These are phyloP conservation scores for Friedmanniomyces endolithicus DNA, from an alignment of 495 filamentous ascomycete genomes.

Conservation along the genomic window DNA sequence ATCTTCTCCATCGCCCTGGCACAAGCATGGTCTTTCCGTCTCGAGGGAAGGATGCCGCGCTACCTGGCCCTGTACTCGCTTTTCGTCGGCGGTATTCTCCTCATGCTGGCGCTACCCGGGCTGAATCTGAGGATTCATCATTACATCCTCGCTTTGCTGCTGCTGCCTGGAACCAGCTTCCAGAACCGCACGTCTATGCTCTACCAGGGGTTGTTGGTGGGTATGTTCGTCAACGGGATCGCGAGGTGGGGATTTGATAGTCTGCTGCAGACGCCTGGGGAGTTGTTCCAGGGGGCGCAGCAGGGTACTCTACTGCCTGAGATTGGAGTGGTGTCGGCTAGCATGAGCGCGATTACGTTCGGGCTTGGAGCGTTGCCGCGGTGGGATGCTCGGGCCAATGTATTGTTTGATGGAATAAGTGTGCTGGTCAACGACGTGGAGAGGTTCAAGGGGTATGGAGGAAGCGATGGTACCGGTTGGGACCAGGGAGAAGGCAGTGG, in stretches of 20 bases:
- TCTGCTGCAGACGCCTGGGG: slow-evolving; percentile 69
- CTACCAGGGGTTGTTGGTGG: slow-evolving; percentile 79
- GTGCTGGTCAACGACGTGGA: slow-evolving; percentile 86
- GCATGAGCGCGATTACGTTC: slow-evolving; percentile 38
- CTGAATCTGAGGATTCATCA: slow-evolving; percentile 88
- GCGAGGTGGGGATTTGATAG: slow-evolving; percentile 89
- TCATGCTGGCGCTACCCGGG: slow-evolving; percentile 57
- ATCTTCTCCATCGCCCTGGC: slow-evolving; percentile 32
- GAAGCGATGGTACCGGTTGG: slow-evolving; percentile 20
- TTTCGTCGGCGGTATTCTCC: slow-evolving; percentile 32
- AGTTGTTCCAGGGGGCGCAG: slow-evolving; percentile 55
- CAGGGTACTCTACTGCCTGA: slow-evolving; percentile 51
- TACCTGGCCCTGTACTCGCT: slow-evolving; percentile 48
- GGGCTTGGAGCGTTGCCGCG: slow-evolving; percentile 34
- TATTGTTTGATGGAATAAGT: slow-evolving; percentile 55
- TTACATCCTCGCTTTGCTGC: slow-evolving; percentile 75
- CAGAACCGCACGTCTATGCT: slow-evolving; percentile 67
- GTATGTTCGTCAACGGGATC: slow-evolving; percentile 83
- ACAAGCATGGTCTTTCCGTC: slow-evolving; percentile 32
- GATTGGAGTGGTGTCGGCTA: slow-evolving; percentile 35
- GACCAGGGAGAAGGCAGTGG: slow-evolving; percentile 1
- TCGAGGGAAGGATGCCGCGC: slow-evolving; percentile 32
- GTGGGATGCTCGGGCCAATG: slow-evolving; percentile 5
- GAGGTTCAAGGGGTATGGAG: slow-evolving; percentile 31
- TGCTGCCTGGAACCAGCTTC: slow-evolving; percentile 69